Conservation (phyloP, 306 rosid species). For the Lithocarpus polystachyus region DNA sequence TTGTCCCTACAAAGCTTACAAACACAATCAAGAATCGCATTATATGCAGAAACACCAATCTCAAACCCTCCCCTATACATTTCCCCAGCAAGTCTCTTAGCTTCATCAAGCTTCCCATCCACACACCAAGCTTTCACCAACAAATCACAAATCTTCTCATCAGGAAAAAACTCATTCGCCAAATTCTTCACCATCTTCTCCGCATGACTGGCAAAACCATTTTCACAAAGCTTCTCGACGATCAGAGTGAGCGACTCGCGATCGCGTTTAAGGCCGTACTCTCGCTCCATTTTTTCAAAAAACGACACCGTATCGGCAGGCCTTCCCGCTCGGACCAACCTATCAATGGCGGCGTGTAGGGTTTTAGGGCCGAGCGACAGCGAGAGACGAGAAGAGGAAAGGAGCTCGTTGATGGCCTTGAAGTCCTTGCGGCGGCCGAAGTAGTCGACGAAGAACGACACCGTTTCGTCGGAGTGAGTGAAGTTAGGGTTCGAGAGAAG, state of each 20-base stretch:
- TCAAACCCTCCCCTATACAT: constrained; percentile 84
- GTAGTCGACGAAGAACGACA: constrained; percentile 59
- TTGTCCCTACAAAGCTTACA: constrained; percentile 69
- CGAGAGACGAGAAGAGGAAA: too few relatives aligned
- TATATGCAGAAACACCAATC: constrained; percentile 58
- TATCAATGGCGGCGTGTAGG: constrained; percentile 39
- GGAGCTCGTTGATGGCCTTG: constrained; percentile 60
- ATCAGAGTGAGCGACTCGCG: constrained; percentile 46
- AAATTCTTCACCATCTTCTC: constrained; percentile 72
- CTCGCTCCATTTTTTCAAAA: constrained; percentile 71
- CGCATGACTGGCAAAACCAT: constrained; percentile 61
- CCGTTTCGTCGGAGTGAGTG: constrained; percentile 54
- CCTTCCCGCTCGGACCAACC: constrained; percentile 71
- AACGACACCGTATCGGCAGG: constrained; percentile 51
- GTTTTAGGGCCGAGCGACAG: constrained; percentile 45
- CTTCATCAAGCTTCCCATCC: constrained; percentile 66
- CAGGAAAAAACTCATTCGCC: constrained; percentile 69
- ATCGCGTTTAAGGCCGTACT: constrained; percentile 62
- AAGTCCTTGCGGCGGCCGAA: constrained; percentile 80
- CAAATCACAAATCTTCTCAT: constrained; percentile 53
- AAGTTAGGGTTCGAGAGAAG: constrained; percentile 51
- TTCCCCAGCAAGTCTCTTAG: constrained; percentile 67
- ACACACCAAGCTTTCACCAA: constrained; percentile 69
- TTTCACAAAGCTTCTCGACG: constrained; percentile 65
- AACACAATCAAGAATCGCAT: constrained; percentile 70